These are phyloP conservation scores for Rhodomyrtus tomentosa DNA, from an alignment of 345 rosid genomes.

Conservation along the genomic window DNA sequence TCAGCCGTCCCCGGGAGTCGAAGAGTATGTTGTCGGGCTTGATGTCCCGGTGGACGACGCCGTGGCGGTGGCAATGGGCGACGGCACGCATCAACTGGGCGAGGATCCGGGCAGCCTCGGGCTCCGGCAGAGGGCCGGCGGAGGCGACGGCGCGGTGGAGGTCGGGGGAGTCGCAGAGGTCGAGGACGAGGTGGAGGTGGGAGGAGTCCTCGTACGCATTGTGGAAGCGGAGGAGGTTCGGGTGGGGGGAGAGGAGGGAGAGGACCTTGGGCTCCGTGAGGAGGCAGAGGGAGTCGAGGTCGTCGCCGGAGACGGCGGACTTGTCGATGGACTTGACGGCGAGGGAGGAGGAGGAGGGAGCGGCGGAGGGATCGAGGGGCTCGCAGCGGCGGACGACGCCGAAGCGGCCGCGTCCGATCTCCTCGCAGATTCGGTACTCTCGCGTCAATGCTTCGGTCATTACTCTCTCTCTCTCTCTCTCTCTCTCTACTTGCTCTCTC, in stretches of 20 bases:
- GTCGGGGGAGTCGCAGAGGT: slow-evolving; percentile 48
- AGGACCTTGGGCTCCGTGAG: slow-evolving; percentile 64
- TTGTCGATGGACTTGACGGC: slow-evolving; percentile 62
- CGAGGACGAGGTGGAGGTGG: slow-evolving; percentile 39
- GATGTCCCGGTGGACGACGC: slow-evolving; percentile 73
- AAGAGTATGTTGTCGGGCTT: slow-evolving; percentile 69
- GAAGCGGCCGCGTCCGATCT: slow-evolving; percentile 60
- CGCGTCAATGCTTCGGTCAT: slow-evolving; percentile 37
- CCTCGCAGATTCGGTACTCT: slow-evolving; percentile 35
- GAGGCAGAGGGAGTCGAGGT: slow-evolving; percentile 55
- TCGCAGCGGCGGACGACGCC: slow-evolving; percentile 45
- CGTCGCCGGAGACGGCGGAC: slow-evolving; percentile 37
- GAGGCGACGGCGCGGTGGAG: slow-evolving; percentile 28
- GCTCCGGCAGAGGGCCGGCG: slow-evolving; percentile 25
- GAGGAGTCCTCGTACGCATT: slow-evolving; percentile 30
- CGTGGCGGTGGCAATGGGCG: slow-evolving; percentile 54
- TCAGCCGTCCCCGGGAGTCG: slow-evolving; percentile 18
- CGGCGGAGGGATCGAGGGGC: slow-evolving; percentile 10
- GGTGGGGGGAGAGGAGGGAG: slow-evolving; percentile 55
- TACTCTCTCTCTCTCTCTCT: not conserved
- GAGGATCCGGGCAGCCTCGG: slow-evolving; percentile 31
- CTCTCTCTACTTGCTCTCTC: not conserved
- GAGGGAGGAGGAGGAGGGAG: slow-evolving; percentile 3
- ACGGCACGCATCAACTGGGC: slow-evolving; percentile 49
- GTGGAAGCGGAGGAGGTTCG: slow-evolving; percentile 46